Conservation (phyloP, 2,329 filamentous ascomycete genomes). For the Xylariaceae sp. region DNA sequence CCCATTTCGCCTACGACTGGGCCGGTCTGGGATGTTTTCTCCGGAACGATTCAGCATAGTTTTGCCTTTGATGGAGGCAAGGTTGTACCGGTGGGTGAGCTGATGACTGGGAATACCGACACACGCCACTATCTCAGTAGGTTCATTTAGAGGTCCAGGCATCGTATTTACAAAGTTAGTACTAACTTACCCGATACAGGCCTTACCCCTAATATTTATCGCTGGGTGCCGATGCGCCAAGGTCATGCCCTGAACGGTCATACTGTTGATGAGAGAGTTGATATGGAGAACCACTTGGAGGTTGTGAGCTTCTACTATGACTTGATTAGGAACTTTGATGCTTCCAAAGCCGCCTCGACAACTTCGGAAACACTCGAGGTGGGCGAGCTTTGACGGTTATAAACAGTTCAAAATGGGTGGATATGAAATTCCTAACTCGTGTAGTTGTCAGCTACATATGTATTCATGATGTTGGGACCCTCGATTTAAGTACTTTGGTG, state of each 20-base stretch:
- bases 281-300: slow-evolving; percentile 49
- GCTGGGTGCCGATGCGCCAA: slow-evolving; percentile 47
- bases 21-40: slow-evolving; percentile 42
- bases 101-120: slow-evolving; percentile 49
- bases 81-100: slow-evolving; percentile 46
- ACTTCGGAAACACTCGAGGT: slow-evolving; percentile 5
- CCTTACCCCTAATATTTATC: slow-evolving; percentile 47
- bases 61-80: slow-evolving; percentile 46
- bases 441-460: not conserved
- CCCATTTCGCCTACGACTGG: slow-evolving; percentile 47
- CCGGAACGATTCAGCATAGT: slow-evolving; percentile 43
- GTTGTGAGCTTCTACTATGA: slow-evolving; percentile 48
- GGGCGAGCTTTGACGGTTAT: slow-evolving; percentile 37
- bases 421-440: no score
- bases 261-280: slow-evolving; percentile 48
- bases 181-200: slow-evolving; percentile 31
- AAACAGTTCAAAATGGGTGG: not conserved
- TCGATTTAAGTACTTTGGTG: no score
- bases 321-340: slow-evolving; percentile 47
- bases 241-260: slow-evolving; percentile 43
- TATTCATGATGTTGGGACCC: no score
- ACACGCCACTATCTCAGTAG: slow-evolving; percentile 47
- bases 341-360: slow-evolving; percentile 30
- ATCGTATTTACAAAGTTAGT: slow-evolving; percentile 13
- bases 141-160: slow-evolving; percentile 14